Evolutionary conservation across 306 rosid species (phyloP).

Genomic region (Psophocarpus tetragonolobus): DNA sequence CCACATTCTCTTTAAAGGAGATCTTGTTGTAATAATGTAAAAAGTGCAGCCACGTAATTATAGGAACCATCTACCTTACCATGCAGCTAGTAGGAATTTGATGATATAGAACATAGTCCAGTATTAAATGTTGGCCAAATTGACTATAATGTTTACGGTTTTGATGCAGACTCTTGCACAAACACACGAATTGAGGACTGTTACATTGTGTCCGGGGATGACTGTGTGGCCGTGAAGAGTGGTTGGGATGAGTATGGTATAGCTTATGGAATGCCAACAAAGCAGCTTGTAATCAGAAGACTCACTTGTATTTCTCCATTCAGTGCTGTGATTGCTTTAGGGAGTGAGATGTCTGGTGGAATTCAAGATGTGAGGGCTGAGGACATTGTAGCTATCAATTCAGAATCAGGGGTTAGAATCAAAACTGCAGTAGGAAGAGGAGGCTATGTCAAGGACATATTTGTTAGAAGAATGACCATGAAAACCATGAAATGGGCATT

Average conservation of each 20-base stretch:
- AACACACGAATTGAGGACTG: constrained; percentile 76
- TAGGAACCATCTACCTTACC: not conserved
- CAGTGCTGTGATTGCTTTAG: constrained; percentile 71
- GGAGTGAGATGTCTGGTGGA: constrained; percentile 81
- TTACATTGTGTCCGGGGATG: constrained; percentile 81
- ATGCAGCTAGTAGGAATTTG: not conserved
- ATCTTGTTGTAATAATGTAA: not conserved
- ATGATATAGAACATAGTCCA: not conserved
- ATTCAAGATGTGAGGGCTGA: constrained; percentile 68
- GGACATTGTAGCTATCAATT: constrained; percentile 56
- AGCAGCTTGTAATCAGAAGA: constrained; percentile 57
- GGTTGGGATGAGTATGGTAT: constrained; percentile 87
- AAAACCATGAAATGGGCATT: constrained; percentile 73
- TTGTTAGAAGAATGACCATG: constrained; percentile 61
- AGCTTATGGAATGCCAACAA: constrained; percentile 66
- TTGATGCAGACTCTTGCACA: constrained; percentile 73
- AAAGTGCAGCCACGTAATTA: not conserved
- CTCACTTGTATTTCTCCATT: constrained; percentile 70
- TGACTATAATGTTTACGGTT: not conserved
- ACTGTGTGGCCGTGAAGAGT: constrained; percentile 81
- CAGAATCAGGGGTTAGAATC: constrained; percentile 70
- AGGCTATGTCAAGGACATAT: constrained; percentile 69
- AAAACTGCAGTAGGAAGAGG: constrained; percentile 77
- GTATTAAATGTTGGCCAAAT: not conserved
- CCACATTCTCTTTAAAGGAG: not conserved